Conservation (phyloP, 1,284 basidiomycete genomes). For the Puccinia coronata region DNA sequence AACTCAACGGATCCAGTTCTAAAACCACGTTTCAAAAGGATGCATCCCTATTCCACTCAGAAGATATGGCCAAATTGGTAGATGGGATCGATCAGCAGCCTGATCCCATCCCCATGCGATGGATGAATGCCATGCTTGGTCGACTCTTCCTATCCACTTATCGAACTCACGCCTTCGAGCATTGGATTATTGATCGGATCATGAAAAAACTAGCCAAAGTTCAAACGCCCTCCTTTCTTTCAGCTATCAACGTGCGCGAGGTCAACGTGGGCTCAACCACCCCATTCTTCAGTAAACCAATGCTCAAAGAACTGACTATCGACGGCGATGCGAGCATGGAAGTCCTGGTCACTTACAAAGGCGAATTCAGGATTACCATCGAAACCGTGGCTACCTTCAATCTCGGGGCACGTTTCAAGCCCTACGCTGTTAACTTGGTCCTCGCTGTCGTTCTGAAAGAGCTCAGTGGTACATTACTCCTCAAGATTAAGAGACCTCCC, state of each 20-base stretch:
- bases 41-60: constrained; percentile 68
- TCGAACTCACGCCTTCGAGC: constrained; percentile 75
- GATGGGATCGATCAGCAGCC: constrained; percentile 83
- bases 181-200: constrained; percentile 79
- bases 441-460: constrained; percentile 80
- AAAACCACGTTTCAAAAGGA: constrained; percentile 52
- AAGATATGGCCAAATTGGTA: constrained; percentile 82
- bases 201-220: constrained; percentile 93
- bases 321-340: constrained; percentile 90
- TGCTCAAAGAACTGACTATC: constrained; percentile 91
- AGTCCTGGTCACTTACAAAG: constrained; percentile 78
- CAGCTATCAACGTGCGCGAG: constrained; percentile 80
- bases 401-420: constrained; percentile 68
- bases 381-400: constrained; percentile 84
- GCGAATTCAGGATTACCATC: constrained; percentile 83
- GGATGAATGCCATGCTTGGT: constrained; percentile 91
- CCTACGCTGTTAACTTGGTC: constrained; percentile 71
- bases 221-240: constrained; percentile 80
- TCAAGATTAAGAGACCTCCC: constrained; percentile 92
- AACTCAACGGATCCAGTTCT: constrained; percentile 60
- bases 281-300: constrained; percentile 75
- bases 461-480: constrained; percentile 82
- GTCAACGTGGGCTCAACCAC: constrained; percentile 82
- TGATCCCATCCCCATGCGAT: constrained; percentile 92
- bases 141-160: constrained; percentile 90